Evolutionary conservation across 78 protist species (phyloP).

Genomic region (Dictyostelium discoideum): DNA sequence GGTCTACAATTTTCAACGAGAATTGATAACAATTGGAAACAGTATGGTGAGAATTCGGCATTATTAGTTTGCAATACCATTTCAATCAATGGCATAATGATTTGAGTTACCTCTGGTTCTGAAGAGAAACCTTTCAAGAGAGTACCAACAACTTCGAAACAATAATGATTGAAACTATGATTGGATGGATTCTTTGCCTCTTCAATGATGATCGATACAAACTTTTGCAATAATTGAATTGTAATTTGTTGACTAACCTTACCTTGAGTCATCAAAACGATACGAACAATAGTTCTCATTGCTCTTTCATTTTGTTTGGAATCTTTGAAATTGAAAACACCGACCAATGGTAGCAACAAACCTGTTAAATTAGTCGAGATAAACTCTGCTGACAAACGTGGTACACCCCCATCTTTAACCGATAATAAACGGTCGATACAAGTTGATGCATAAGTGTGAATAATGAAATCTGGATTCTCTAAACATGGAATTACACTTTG

Average conservation of each 20-base stretch:
- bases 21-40: constrained; percentile 81
- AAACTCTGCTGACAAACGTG: constrained; percentile 27
- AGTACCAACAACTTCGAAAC: constrained; percentile 95
- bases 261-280: constrained; percentile 26
- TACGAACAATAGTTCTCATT: constrained; percentile 48
- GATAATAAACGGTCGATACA: constrained; percentile 88
- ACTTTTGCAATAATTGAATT: constrained; percentile 7
- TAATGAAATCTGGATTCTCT: constrained; percentile 59
- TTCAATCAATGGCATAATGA: constrained; percentile 39
- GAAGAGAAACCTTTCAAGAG: constrained; percentile 57
- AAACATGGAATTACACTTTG: constrained; percentile 50
- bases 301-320: constrained; percentile 85
- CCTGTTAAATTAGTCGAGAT: neutral
- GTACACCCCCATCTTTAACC: constrained; percentile 68
- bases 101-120: constrained; percentile 12
- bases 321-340: constrained; percentile 33
- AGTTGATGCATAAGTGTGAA: constrained; percentile 92
- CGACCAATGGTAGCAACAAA: constrained; percentile 82
- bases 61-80: constrained; percentile 18
- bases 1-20: constrained; percentile 61
- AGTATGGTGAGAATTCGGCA: constrained; percentile 81
- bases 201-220: constrained; percentile 46
- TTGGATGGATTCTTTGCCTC: constrained; percentile 92
- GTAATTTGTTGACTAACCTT: constrained; percentile 7
- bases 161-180: constrained; percentile 94